These are phyloP conservation scores for Chaetothyriales sp. DNA, from an alignment of 2,329 filamentous ascomycete genomes.

Conservation along the genomic window DNA sequence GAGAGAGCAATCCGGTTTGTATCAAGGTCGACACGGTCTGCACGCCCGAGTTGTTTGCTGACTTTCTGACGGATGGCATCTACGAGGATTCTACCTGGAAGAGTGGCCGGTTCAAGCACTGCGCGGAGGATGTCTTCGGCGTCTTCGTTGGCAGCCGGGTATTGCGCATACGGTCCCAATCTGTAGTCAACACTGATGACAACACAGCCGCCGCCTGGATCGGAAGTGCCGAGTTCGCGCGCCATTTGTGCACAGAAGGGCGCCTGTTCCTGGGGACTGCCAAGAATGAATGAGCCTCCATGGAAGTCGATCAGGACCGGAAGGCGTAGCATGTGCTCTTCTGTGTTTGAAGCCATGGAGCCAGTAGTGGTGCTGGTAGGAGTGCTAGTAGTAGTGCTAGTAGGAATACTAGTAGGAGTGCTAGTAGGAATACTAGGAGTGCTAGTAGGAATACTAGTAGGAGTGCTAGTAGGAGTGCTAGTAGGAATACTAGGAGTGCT, in stretches of 20 bases:
- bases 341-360: neutral
- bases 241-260: constrained; percentile 35
- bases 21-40: constrained; percentile 19
- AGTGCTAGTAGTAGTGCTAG: neutral
- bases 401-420: neutral
- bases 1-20: constrained; percentile 28
- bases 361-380: neutral
- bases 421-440: too few species aligned
- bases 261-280: constrained; percentile 23
- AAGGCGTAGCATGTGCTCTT: neutral
- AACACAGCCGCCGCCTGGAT: constrained; percentile 17
- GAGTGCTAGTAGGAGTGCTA: too few species aligned
- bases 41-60: constrained; percentile 1
- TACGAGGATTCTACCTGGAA: constrained; percentile 9
- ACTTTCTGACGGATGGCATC: constrained; percentile 11
- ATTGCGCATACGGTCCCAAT: constrained; percentile 34
- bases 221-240: constrained; percentile 25
- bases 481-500: too few species aligned
- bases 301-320: constrained; percentile 19
- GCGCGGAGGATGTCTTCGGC: constrained; percentile 34
- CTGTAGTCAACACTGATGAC: constrained; percentile 37
- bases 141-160: constrained; percentile 35
- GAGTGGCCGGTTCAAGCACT: constrained; percentile 23
- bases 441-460: too few species aligned
- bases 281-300: constrained; percentile 17